A percentile compares a stretch with the other conserved stretches of the same genome.
Evolutionary conservation across 257 asterid genomes (phyloP).

Genomic region (Ophiorrhiza pumila): DNA sequence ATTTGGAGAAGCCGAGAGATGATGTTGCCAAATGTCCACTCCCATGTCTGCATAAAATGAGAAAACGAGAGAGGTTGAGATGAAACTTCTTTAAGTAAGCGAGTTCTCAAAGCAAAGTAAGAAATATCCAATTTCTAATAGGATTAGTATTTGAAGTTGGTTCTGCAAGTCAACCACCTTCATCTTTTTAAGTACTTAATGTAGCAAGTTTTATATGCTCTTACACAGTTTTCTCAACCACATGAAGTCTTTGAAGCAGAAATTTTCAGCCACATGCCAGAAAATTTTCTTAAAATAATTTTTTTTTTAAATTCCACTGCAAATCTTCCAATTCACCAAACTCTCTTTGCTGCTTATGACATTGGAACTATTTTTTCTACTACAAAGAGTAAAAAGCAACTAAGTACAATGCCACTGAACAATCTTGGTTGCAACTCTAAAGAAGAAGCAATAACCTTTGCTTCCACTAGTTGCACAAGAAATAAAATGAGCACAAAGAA

Average conservation of each 20-base stretch:
- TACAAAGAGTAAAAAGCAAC: no score
- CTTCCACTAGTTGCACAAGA: no score
- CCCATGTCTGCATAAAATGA: constrained; percentile 68
- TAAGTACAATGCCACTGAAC: no score
- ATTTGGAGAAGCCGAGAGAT: constrained; percentile 39
- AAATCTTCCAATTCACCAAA: not conserved
- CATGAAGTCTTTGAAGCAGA: not conserved
- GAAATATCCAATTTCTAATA: not conserved
- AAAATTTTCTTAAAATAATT: no score
- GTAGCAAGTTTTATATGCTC: not conserved
- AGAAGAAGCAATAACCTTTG: no score
- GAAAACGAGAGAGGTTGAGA: not conserved
- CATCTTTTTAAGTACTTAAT: not conserved
- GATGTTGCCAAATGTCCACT: constrained; percentile 59
- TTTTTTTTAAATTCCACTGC: no score
- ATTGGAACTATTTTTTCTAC: not conserved
- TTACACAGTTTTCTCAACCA: not conserved
- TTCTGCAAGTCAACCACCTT: not conserved
- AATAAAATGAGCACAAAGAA: no score
- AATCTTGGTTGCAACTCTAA: no score
- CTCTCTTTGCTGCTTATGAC: not conserved
- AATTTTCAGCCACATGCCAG: no score
- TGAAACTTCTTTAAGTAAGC: not conserved
- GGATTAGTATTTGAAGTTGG: not conserved
- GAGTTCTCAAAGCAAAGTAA: not conserved